Evolutionary conservation across 805 yeast species (phyloP), one percentile per base, ranked within the genome.

Genomic region (Starmerella tilneyi): DNA sequence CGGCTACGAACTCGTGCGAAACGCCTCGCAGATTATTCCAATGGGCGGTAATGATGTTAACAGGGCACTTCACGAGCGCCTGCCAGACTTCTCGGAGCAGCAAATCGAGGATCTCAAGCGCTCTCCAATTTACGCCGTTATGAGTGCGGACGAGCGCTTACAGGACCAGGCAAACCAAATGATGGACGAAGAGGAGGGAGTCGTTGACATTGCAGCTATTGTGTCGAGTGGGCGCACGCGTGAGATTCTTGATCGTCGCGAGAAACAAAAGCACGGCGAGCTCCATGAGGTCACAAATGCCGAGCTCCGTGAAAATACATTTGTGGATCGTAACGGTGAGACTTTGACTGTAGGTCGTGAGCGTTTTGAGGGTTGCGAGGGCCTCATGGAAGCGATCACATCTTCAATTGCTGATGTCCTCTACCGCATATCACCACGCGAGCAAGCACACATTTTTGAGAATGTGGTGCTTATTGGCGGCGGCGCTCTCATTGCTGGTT

Each of bases 171-270:
- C 23, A 50, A 43, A n/a, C 9, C 23, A 37, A 22, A 23, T 36
- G 20, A 71, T 68, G 5, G 61, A 60, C 32, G 72, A 70, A 8
- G 84, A 77, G 30, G 89, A 81, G 24, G 94, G 85, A 43, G 76
- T 78, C 3, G 71, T 85, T 30, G 95, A 89, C 61, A 86, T 89
- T 40, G 95, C 96, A 2, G 84, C 86, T 32, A 77, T 88, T 54
- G 92, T 88, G 11, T 75, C 92, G 1, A 79, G 84, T 50, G 85
- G 79, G 12, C 75, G 79, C 50, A 76, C 86, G 2, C 70, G 82
- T 42, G 86, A 82, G 61, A 70, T 81, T 31, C 60, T 83, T 44
- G 84, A 76, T 52, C 78, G 75, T 59, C 69, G 83, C 50, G 81
- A 78, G 56, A 68, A 65, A 53, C 66, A 69, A 45, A 68, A 70